These are phyloP conservation scores for Ettlia oleoabundans DNA, from an alignment of 139 green algal genomes.

Conservation along the genomic window DNA sequence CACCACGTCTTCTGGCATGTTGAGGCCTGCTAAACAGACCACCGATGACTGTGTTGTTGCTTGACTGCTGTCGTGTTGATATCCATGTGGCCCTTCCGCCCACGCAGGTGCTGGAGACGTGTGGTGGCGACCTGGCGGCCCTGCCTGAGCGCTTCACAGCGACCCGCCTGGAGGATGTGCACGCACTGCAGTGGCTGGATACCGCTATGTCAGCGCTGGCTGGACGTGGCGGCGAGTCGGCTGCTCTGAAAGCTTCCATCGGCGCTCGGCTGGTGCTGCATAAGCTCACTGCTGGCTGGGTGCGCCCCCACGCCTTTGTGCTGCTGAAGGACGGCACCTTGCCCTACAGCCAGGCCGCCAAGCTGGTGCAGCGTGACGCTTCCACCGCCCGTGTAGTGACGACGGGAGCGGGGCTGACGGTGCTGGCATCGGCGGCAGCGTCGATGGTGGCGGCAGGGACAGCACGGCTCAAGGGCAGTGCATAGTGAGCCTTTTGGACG, in stretches of 20 bases:
- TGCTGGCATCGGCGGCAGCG: background rate
- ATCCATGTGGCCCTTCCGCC: too few species aligned
- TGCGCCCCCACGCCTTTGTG: conserved; percentile 12
- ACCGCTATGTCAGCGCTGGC: background rate
- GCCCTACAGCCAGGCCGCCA: background rate
- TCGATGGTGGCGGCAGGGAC: too few species aligned
- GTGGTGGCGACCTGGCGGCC: background rate
- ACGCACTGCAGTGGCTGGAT: conserved; percentile 18
- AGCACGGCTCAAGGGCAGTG: too few species aligned
- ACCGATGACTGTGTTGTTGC: too few species aligned
- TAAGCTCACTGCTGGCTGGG: conserved; percentile 5
- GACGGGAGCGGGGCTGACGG: background rate
- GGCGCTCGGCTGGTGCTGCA: background rate
- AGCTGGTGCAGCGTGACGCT: background rate
- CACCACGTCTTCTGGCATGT: too few species aligned
- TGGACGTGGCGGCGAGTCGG: background rate
- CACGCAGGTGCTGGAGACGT: background rate
- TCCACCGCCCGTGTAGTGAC: background rate
- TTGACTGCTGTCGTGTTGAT: background rate
- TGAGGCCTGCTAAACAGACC: too few species aligned
- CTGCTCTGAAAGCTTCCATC: background rate
- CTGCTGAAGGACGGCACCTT: conserved; percentile 16
- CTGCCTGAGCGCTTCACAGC: conserved; percentile 9
- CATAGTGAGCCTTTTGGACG: too few species aligned
- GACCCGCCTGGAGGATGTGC: background rate